Percentiles rank a stretch among this genome's conserved stretches.
These are phyloP conservation scores for Chrysosporium queenslandicum DNA, from an alignment of 2,329 filamentous ascomycete genomes.

Conservation along the genomic window DNA sequence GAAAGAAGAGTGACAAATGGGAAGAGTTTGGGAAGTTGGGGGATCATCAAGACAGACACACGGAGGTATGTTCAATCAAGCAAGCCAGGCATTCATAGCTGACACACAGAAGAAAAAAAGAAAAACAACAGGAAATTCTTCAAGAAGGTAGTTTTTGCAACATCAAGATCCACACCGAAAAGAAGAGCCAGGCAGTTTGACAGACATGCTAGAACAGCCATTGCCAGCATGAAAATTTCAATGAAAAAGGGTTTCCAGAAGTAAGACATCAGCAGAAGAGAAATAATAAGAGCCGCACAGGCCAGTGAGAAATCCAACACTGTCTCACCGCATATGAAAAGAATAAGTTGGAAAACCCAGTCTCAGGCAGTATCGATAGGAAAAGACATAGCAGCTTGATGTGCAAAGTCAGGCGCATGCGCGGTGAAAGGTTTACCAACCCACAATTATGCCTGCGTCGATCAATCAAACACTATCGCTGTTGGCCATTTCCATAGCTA, in stretches of 20 bases:
- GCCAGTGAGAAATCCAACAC: too few species aligned
- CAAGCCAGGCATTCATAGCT: not conserved
- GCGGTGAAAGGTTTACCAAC: too few species aligned
- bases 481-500: constrained; percentile 1
- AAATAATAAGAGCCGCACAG: not conserved
- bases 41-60: not conserved
- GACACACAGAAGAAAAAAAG: not conserved
- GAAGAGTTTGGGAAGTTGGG: not conserved
- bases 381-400: too few species aligned
- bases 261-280: not conserved
- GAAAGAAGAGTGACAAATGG: not conserved
- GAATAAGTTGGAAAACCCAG: too few species aligned
- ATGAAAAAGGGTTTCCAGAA: not conserved
- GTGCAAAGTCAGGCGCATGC: too few species aligned
- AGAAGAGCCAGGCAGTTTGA: not conserved
- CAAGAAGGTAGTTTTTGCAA: not conserved
- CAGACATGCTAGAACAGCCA: not conserved
- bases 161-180: not conserved
- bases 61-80: not conserved
- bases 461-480: not conserved
- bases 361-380: too few species aligned
- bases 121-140: not conserved
- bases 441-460: not conserved
- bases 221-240: too few species aligned
- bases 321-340: too few species aligned